Base-by-base conservation (phyloP, 2,329 filamentous ascomycete genomes). In the Bipolaris bicolor region DNA sequence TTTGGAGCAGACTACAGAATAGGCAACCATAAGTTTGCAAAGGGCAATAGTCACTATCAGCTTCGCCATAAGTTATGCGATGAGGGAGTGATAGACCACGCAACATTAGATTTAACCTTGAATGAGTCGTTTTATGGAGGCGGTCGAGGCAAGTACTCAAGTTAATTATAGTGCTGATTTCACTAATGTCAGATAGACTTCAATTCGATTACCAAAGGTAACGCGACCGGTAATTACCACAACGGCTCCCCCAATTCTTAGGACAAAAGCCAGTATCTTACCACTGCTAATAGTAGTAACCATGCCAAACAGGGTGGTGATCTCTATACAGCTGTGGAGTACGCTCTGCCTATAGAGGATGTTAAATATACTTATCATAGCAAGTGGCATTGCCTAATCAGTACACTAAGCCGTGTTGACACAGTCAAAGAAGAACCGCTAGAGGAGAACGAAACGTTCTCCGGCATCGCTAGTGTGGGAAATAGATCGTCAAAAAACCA, bases 331-430 rank as follows among this genome's bases (percentile, higher is more conserved):
- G n/a, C 50, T 46, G 24, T 46, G 46, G 7, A 26, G 57, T 24
- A 52, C 45, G 49, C 51, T 50, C 49, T 64, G 57, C 52, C 55
- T 26, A 40, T 26, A 49, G 39, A 55, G 20, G 33, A 48, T 37
- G 40, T 53, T 29, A 16, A 59, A 40, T 13, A 44, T 52, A 34
- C 55, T 52, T 48, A 36, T 53, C 13, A 55, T 62, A 33, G 59
- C 62, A 15, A 62, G 61, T 64, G 18, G 31, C 10, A 58, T 41
- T 40, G 37, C 48, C 52, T 11, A 6, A 61, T 52, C 18, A 54
- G 36, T 56, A 20, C 31, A 53, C 50, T 44, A 44, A 52, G 20
- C 50, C 7, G 31, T 33, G 44, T 46, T 61, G 24, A 60, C 33
- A 54, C 13, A 22, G 39, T 50, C 29, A 55, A 54, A 53, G 49